phyloP scores from a whole-genome alignment of 106 monocot species.

The Acanthochlamys bracteata region DNA sequence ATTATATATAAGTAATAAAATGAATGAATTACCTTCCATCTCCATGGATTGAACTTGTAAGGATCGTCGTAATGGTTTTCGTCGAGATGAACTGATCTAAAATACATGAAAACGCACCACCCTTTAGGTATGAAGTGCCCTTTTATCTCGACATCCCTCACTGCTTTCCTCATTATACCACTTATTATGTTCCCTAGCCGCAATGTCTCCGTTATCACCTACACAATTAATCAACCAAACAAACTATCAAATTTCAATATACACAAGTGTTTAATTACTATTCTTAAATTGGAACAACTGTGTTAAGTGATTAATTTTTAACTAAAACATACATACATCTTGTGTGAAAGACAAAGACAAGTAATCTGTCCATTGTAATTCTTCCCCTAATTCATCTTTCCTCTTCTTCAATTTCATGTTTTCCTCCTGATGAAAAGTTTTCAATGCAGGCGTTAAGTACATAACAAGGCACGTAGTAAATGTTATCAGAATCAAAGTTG shows the following conservation, averaged over 20 bases:
- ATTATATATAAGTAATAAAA: no score
- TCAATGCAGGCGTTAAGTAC: no score
- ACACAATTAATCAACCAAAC: not conserved
- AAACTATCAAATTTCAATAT: no score
- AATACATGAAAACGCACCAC: slow-evolving; percentile 88
- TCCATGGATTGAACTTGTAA: slow-evolving; percentile 80
- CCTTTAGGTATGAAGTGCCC: slow-evolving; percentile 86
- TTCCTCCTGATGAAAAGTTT: slow-evolving; percentile 48
- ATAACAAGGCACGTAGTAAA: no score
- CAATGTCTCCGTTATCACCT: slow-evolving; percentile 80
- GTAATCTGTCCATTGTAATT: slow-evolving; percentile 62
- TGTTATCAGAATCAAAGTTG: no score
- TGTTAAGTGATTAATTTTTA: no score
- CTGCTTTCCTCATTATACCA: slow-evolving; percentile 77
- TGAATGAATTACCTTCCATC: slow-evolving; percentile 64
- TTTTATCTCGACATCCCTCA: slow-evolving; percentile 66
- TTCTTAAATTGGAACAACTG: no score
- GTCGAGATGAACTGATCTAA: slow-evolving; percentile 87
- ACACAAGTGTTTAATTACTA: no score
- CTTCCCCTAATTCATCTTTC: slow-evolving; percentile 23
- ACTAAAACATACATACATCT: slow-evolving; percentile 71
- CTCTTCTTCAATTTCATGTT: slow-evolving; percentile 55
- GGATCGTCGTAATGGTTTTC: slow-evolving; percentile 50
- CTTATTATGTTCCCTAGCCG: slow-evolving; percentile 82
- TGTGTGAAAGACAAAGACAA: slow-evolving; percentile 86